phyloP scores from a whole-genome alignment of 805 yeast species.

The Lachancea waltii region DNA sequence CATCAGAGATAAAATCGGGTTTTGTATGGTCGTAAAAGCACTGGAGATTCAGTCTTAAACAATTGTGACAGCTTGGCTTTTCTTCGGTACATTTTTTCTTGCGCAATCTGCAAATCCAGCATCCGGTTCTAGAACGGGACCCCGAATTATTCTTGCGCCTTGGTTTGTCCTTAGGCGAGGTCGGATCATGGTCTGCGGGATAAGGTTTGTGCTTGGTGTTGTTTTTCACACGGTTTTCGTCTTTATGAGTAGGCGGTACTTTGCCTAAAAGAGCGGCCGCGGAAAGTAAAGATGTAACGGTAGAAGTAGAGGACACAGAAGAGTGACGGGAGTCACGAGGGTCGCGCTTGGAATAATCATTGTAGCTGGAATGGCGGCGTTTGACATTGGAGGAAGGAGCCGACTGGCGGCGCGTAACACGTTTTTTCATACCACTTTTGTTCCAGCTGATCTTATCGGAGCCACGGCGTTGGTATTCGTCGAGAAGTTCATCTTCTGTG shows the following conservation, averaged over 20 bases:
- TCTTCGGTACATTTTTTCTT: conserved; percentile 69
- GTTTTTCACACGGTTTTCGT: conserved; percentile 4
- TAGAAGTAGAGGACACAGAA: conserved; percentile 6
- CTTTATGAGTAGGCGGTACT: conserved; percentile 1
- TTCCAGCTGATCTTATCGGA: conserved; percentile 29
- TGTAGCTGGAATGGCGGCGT: conserved; percentile 5
- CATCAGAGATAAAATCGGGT: conserved; percentile 50
- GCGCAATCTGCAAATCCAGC: conserved; percentile 74
- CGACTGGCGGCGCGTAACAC: conserved; percentile 20
- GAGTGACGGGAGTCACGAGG: conserved; percentile 5
- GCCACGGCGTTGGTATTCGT: conserved; percentile 1
- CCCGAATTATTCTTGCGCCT: conserved; percentile 18
- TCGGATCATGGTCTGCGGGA: conserved; percentile 4
- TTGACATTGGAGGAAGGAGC: conserved; percentile 14
- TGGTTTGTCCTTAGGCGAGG: conserved; percentile 9
- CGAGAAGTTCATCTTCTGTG: conserved; percentile 12
- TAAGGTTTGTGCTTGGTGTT: background rate
- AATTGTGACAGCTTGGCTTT: conserved; percentile 53
- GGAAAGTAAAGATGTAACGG: conserved; percentile 10
- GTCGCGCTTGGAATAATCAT: background rate
- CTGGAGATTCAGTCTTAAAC: conserved; percentile 46
- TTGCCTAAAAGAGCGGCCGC: conserved; percentile 8
- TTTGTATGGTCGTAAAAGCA: conserved; percentile 49
- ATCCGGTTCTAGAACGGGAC: conserved; percentile 51
- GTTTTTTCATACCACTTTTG: conserved; percentile 25